Conservation (phyloP, 176 grass and related monocot species). For the Guadua angustifolia region DNA sequence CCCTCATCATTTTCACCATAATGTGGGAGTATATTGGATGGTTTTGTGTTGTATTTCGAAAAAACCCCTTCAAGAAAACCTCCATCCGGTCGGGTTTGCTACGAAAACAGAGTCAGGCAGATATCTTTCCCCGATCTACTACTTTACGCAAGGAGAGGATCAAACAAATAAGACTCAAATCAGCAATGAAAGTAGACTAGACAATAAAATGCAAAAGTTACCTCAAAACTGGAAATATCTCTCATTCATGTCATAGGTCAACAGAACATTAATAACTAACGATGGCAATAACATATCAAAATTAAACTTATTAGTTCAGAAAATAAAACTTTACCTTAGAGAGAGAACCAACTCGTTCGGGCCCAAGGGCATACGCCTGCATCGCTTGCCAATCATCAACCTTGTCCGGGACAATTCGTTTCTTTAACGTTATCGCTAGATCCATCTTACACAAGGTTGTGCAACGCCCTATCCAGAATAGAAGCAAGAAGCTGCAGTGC, state of each 20-base stretch:
- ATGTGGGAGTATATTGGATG: constrained; percentile 71
- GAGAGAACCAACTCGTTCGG: constrained; percentile 87
- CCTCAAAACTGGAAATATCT: constrained; percentile 73
- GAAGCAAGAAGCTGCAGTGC: constrained; percentile 84
- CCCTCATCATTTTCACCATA: constrained; percentile 61
- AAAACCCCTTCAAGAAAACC: constrained; percentile 87
- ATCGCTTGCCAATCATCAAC: constrained; percentile 92
- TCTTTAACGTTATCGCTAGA: constrained; percentile 45
- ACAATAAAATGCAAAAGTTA: constrained; percentile 37
- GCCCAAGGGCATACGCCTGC: constrained; percentile 89
- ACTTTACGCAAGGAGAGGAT: constrained; percentile 61
- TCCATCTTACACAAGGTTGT: constrained; percentile 68
- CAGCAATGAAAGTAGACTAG: not conserved
- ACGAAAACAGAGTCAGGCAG: constrained; percentile 89
- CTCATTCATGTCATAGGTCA: constrained; percentile 80
- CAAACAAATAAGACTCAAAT: constrained; percentile 29
- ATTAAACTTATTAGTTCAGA: not conserved
- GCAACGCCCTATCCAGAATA: constrained; percentile 68
- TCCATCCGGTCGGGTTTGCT: constrained; percentile 68
- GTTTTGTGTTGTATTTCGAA: constrained; percentile 95
- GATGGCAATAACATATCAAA: not conserved
- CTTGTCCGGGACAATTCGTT: constrained; percentile 45
- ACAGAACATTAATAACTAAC: constrained; percentile 63
- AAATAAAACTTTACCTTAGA: constrained; percentile 63
- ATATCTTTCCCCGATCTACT: constrained; percentile 54